Percentiles rank a stretch among this genome's conserved stretches.
phyloP scores from a whole-genome alignment of 345 rosid genomes.

The Rubroshorea leprosula region DNA sequence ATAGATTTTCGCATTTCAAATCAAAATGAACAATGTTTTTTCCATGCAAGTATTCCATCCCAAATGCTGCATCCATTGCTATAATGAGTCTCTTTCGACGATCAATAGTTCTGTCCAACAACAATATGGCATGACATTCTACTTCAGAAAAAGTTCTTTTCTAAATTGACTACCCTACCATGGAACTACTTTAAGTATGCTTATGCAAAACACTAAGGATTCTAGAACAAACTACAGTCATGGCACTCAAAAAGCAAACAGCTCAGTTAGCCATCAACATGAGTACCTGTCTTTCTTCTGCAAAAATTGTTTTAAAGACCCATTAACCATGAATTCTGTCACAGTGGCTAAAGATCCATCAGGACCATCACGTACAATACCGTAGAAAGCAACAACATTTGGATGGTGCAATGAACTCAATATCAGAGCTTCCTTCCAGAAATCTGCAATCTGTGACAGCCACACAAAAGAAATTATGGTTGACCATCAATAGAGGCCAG shows the following conservation, averaged over 20 bases:
- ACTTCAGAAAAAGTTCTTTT: slow-evolving; percentile 11
- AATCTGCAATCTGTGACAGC: slow-evolving; percentile 79
- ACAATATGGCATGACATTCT: slow-evolving; percentile 19
- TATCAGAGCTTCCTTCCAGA: slow-evolving; percentile 95
- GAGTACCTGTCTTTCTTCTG: slow-evolving; percentile 93
- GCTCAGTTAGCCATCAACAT: slow-evolving; percentile 16
- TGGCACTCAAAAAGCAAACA: slow-evolving; percentile 9
- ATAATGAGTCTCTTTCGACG: slow-evolving; percentile 98
- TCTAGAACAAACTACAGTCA: slow-evolving; percentile 4
- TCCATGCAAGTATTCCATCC: slow-evolving; percentile 98
- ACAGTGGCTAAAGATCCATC: slow-evolving; percentile 95
- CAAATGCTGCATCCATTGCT: slow-evolving; percentile 98
- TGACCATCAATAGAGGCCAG: no score
- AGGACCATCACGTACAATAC: slow-evolving; percentile 99
- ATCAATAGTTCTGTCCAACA: slow-evolving; percentile 75
- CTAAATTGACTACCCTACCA: slow-evolving; percentile 10
- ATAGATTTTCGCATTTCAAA: slow-evolving; percentile 92
- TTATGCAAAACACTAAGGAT: slow-evolving; percentile 3
- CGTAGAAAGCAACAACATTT: slow-evolving; percentile 94
- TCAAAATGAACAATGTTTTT: slow-evolving; percentile 97
- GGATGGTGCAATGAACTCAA: slow-evolving; percentile 98
- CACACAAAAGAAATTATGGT: slow-evolving; percentile 14
- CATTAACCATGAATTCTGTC: slow-evolving; percentile 97
- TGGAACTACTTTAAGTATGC: background rate
- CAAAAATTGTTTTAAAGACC: slow-evolving; percentile 96